Percentiles rank a stretch among this genome's conserved stretches.
Evolutionary conservation across 2,329 filamentous ascomycete genomes (phyloP).

Genomic region (Cercospora zeina): DNA sequence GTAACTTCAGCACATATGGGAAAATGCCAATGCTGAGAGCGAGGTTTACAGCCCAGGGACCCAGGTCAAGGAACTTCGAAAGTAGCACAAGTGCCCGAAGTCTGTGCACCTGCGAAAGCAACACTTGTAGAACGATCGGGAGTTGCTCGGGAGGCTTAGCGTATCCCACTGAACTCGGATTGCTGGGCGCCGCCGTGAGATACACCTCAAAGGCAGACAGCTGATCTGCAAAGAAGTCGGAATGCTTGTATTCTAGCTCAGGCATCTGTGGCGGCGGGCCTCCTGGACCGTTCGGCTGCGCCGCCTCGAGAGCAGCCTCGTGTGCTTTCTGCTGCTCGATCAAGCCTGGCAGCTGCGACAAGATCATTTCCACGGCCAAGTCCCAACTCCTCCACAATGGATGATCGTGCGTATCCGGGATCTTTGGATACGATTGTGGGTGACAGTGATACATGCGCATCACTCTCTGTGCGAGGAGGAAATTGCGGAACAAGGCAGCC

Average conservation of each 20-base stretch:
- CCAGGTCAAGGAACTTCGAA: conserved; percentile 89
- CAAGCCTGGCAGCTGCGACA: conserved; percentile 83
- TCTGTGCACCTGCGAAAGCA: conserved; percentile 92
- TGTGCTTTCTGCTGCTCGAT: conserved; percentile 72
- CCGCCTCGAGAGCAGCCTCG: conserved; percentile 31
- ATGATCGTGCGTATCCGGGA: conserved; percentile 95
- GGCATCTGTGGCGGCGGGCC: conserved; percentile 28
- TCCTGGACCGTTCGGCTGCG: conserved; percentile 19
- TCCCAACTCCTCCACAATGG: conserved; percentile 98
- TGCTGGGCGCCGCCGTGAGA: conserved; percentile 83
- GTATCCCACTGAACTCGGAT: conserved; percentile 79
- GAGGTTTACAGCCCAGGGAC: conserved; percentile 97
- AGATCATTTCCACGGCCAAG: conserved; percentile 89
- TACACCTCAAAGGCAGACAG: conserved; percentile 97
- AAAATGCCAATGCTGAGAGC: conserved; percentile 98
- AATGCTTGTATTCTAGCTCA: conserved; percentile 90
- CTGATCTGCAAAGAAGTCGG: conserved; percentile 94
- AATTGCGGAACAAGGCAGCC: conserved; percentile 95
- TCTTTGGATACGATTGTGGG: conserved; percentile 82
- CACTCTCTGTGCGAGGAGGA: conserved; percentile 87
- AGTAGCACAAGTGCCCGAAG: conserved; percentile 87
- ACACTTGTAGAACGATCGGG: conserved; percentile 91
- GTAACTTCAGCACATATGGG: conserved; percentile 93
- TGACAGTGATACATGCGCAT: conserved; percentile 97
- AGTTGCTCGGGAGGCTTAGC: conserved; percentile 73